These are phyloP conservation scores for Thozetella sp. DNA, from an alignment of 495 filamentous ascomycete species.

Conservation along the genomic window DNA sequence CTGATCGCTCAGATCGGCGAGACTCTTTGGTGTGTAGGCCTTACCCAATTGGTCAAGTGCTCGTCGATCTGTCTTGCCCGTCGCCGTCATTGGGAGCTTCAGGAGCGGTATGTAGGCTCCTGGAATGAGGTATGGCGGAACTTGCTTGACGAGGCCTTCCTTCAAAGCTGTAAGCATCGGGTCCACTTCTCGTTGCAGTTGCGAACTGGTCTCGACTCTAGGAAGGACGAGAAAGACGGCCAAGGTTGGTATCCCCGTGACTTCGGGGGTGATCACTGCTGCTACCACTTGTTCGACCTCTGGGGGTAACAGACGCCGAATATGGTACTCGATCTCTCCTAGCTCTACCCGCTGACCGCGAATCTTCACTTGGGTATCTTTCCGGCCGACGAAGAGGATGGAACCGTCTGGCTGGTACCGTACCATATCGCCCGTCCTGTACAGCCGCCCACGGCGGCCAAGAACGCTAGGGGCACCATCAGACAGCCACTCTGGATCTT, in stretches of 20 bases:
- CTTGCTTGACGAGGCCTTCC: constrained; percentile 29
- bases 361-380: constrained; percentile 68
- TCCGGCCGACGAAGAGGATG: constrained; percentile 61
- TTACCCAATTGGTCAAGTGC: constrained; percentile 42
- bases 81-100: constrained; percentile 54
- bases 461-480: constrained; percentile 31
- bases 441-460: constrained; percentile 55
- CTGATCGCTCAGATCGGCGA: too few species aligned
- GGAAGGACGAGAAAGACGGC: constrained; percentile 36
- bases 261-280: constrained; percentile 42
- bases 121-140: constrained; percentile 63
- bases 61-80: constrained; percentile 64
- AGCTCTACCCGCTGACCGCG: constrained; percentile 68
- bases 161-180: constrained; percentile 23
- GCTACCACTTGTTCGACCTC: constrained; percentile 29
- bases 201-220: constrained; percentile 10
- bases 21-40: constrained; percentile 27
- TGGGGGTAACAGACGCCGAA: constrained; percentile 35
- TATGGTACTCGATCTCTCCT: constrained; percentile 66
- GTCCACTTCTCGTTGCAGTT: constrained; percentile 21
- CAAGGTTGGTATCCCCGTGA: constrained; percentile 33
- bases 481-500: constrained; percentile 49
- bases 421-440: constrained; percentile 70
- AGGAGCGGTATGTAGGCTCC: constrained; percentile 59
- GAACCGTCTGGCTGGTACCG: constrained; percentile 59